Percentiles rank a stretch among this genome's conserved stretches.
These are phyloP conservation scores for Cladophialophora yegresii DNA, from an alignment of 2,329 filamentous ascomycete genomes.

Conservation along the genomic window DNA sequence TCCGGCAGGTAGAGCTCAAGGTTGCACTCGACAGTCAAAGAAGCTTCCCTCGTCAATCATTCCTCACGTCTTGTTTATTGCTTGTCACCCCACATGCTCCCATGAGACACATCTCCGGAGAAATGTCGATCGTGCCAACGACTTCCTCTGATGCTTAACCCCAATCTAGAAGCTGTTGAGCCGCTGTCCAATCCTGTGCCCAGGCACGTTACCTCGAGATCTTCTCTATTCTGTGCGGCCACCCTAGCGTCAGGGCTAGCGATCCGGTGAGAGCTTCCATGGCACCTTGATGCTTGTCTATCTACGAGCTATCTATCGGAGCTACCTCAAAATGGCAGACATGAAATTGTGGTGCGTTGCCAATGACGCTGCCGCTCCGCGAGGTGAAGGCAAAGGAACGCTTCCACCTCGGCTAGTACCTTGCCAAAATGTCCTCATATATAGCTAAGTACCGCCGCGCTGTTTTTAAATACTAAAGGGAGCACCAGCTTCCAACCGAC, in stretches of 20 bases:
- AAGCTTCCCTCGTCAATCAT: conserved; percentile 7
- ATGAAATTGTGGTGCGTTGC: conserved; percentile 11
- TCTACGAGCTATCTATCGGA: conserved; percentile 16
- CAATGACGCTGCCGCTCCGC: conserved; percentile 1
- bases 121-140: conserved; percentile 3
- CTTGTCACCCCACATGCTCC: conserved; percentile 8
- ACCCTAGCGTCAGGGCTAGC: conserved; percentile 24
- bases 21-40: neutral
- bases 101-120: neutral
- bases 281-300: conserved; percentile 16
- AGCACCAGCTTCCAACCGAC: neutral
- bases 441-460: neutral
- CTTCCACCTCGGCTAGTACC: neutral
- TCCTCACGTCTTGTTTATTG: neutral
- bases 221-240: neutral
- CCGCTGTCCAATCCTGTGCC: conserved; percentile 17
- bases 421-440: neutral
- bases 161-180: conserved; percentile 23
- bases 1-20: conserved; percentile 1
- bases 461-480: neutral
- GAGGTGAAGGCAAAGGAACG: conserved; percentile 1
- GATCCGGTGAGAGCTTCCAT: conserved; percentile 9
- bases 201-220: neutral
- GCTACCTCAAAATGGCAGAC: conserved; percentile 11
- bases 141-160: conserved; percentile 10